A percentile compares a stretch with the other conserved stretches of the same genome.
Conservation (phyloP, 2,329 filamentous ascomycete species). For the Pyrenophora graminea region DNA sequence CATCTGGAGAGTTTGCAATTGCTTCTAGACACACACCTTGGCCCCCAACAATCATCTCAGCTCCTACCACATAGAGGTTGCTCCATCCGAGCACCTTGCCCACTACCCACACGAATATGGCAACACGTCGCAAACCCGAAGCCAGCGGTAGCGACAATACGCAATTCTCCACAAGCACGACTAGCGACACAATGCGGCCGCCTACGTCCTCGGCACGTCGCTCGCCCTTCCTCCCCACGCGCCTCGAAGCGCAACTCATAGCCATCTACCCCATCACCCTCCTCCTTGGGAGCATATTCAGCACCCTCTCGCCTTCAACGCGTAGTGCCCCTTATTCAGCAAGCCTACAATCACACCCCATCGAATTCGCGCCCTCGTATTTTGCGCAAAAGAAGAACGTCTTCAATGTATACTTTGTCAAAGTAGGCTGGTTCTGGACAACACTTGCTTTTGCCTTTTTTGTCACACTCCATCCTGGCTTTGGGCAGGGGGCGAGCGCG, state of each 20-base stretch:
- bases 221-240: constrained; percentile 70
- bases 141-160: constrained; percentile 15
- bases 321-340: constrained; percentile 64
- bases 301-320: constrained; percentile 73
- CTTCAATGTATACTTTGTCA: constrained; percentile 92
- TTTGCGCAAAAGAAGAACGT: constrained; percentile 93
- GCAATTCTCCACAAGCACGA: constrained; percentile 32
- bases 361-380: constrained; percentile 70
- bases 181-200: constrained; percentile 27
- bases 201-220: constrained; percentile 33
- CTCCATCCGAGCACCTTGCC: not conserved
- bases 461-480: constrained; percentile 67
- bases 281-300: constrained; percentile 79
- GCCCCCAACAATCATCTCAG: not conserved
- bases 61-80: not conserved
- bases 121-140: constrained; percentile 39
- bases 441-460: constrained; percentile 74
- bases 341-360: constrained; percentile 65
- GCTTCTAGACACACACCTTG: not conserved
- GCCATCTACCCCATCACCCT: constrained; percentile 77
- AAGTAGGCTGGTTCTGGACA: constrained; percentile 92
- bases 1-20: not conserved
- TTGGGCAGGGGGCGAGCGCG: constrained; percentile 49
- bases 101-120: constrained; percentile 26
- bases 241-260: constrained; percentile 68